These are phyloP conservation scores for Fraxinus platypoda DNA, from an alignment of 305 asterid genomes.

Conservation along the genomic window DNA sequence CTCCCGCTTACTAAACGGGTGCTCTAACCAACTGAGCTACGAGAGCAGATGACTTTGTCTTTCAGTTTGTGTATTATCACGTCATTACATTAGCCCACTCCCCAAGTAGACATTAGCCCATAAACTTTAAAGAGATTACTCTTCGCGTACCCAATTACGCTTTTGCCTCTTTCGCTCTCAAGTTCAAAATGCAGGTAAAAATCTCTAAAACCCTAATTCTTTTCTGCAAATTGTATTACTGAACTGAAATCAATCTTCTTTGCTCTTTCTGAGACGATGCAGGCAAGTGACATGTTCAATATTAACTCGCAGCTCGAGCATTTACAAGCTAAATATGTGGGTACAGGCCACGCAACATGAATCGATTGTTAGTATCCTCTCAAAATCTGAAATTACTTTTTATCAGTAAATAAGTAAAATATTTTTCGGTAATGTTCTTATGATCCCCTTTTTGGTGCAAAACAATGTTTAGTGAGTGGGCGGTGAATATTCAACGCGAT, in stretches of 20 bases:
- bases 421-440: background rate
- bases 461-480: slow-evolving; percentile 75
- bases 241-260: background rate
- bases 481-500: slow-evolving; percentile 91
- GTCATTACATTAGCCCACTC: background rate
- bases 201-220: background rate
- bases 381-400: background rate
- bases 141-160: background rate
- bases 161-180: background rate
- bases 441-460: background rate
- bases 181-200: background rate
- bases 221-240: background rate
- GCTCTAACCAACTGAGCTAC: slow-evolving; percentile 66
- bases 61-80: no score
- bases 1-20: slow-evolving; percentile 68
- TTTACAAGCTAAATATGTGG: slow-evolving; percentile 95
- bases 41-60: slow-evolving; percentile 6
- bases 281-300: slow-evolving; percentile 98
- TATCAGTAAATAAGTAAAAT: background rate
- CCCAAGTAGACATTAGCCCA: background rate
- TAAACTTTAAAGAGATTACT: background rate
- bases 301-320: slow-evolving; percentile 99
- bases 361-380: slow-evolving; percentile 62
- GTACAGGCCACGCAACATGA: slow-evolving; percentile 99
- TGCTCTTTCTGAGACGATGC: slow-evolving; percentile 24